Evolutionary conservation across 257 asterid species (phyloP), one percentile per base, ranked within the genome.

Genomic region (Petunia axillaris): DNA sequence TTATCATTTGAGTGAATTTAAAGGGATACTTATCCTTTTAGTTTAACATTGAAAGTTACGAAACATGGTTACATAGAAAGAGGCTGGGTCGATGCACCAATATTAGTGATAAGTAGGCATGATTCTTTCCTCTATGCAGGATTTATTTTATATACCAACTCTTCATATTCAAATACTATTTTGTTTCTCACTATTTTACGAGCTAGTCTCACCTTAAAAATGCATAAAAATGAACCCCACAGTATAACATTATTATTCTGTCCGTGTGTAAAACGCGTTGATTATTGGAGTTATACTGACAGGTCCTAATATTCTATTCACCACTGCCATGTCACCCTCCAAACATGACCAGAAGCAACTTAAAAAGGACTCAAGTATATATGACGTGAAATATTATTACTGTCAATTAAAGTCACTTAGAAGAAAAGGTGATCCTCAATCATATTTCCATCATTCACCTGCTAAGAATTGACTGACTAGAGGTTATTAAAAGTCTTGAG

Each of bases 1-100:
- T 73, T 73, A 58, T 73, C 63, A 60, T 73, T 73, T 73, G 78
- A 50, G 63, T 73, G 63, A 44, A 36, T 73, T 73, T 50, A 50
- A 50, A 73, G 78, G 78, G 46, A 50, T 73, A 35, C 78, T 3
- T 52, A 52, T 52, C 15, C 1, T 8, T 52, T 50, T 13, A 50
- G 46, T 71, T 50, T 36, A 36, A 36, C 36, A 50, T 73, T 36
- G 36, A 36, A 73, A 73, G 62, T 36, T 35, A 73, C 46, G 46
- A 50, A 50, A 73, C 64, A 59, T 16, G 64, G 64, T 11, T 59
- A 7, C 65, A 16, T 39, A 59, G 25, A 59, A 25, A 7, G 46
- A 73, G 46, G 46, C 78, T 71, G 62, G 62, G 35, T 48, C 16
- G 60, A 71, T 35, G 9, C 77, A 50, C 63, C 36, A 25, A 25